These are phyloP conservation scores for Salix suchowensis DNA, from an alignment of 345 rosid genomes.

Conservation along the genomic window DNA sequence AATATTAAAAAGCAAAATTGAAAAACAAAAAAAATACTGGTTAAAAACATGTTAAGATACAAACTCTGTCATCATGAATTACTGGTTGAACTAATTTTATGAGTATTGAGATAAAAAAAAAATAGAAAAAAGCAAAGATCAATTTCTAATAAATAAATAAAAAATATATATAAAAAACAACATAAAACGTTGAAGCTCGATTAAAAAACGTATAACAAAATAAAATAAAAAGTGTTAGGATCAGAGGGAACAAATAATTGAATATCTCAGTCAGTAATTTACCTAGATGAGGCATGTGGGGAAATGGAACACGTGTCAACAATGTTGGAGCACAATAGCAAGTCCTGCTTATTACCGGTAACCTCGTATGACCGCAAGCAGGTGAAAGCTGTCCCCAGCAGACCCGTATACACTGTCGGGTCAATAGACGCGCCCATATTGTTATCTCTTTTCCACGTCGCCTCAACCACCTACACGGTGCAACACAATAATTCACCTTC, in stretches of 20 bases:
- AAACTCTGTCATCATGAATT: too few species aligned
- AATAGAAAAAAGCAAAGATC: too few species aligned
- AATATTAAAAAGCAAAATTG: too few species aligned
- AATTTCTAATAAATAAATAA: too few species aligned
- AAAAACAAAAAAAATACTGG: too few species aligned
- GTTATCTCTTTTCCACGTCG: constrained; percentile 44
- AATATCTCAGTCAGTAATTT: not conserved
- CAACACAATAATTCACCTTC: not conserved
- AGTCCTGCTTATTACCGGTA: constrained; percentile 51
- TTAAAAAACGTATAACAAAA: too few species aligned
- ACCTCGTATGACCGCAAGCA: constrained; percentile 75
- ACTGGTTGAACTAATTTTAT: too few species aligned
- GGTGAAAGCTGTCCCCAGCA: constrained; percentile 71
- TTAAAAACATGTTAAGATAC: too few species aligned
- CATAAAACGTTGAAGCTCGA: too few species aligned
- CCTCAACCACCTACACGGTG: constrained; percentile 50
- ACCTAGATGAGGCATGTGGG: constrained; percentile 57
- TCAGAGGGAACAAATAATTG: not conserved
- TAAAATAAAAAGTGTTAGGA: too few species aligned
- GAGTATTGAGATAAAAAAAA: too few species aligned
- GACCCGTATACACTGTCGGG: constrained; percentile 68
- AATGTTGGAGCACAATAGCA: constrained; percentile 54
- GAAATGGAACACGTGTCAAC: constrained; percentile 54
- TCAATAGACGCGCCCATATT: constrained; percentile 29
- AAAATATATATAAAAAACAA: too few species aligned